A percentile compares a stretch with the other conserved stretches of the same genome.
These are phyloP conservation scores for Phaeosphaeriaceae sp. DNA, from an alignment of 2,329 filamentous ascomycete species.

Conservation along the genomic window DNA sequence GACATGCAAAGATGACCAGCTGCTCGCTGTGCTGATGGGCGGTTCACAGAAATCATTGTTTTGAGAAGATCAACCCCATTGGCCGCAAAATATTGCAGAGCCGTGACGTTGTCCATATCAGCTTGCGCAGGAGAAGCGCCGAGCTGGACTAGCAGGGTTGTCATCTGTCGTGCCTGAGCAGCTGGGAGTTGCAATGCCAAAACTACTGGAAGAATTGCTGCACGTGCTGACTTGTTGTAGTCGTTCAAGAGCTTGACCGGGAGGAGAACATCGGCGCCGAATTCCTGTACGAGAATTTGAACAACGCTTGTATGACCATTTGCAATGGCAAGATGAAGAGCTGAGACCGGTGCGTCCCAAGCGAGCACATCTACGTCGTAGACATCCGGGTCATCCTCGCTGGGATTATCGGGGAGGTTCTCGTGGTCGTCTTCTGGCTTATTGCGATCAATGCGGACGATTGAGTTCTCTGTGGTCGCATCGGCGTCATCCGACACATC, in stretches of 20 bases:
- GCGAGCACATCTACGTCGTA: conserved; percentile 80
- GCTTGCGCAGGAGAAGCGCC: conserved; percentile 79
- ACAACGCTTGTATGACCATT: conserved; percentile 75
- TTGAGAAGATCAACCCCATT: conserved; percentile 17
- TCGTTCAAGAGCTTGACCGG: conserved; percentile 72
- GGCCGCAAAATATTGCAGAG: conserved; percentile 60
- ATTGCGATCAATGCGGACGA: conserved; percentile 64
- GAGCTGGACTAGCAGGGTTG: conserved; percentile 69
- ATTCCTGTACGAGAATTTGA: conserved; percentile 71
- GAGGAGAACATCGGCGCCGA: conserved; percentile 78
- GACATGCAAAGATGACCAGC: conserved; percentile 69
- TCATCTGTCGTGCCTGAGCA: conserved; percentile 71
- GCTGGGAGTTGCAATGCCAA: conserved; percentile 71
- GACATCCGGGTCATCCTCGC: conserved; percentile 76
- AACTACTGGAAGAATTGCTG: conserved; percentile 73
- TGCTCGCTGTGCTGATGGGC: conserved; percentile 67
- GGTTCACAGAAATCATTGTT: conserved; percentile 67
- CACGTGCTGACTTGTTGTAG: conserved; percentile 58
- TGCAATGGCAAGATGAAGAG: conserved; percentile 80
- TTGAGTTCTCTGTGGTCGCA: conserved; percentile 76
- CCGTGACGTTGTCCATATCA: conserved; percentile 70
- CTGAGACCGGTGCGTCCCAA: conserved; percentile 78
- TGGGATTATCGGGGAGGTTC: conserved; percentile 60
- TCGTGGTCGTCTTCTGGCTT: conserved; percentile 50
- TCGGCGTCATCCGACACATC: conserved; percentile 50